Conservation (phyloP, 2,329 filamentous ascomycete species). For the Purpureocillium takamizusanense region DNA sequence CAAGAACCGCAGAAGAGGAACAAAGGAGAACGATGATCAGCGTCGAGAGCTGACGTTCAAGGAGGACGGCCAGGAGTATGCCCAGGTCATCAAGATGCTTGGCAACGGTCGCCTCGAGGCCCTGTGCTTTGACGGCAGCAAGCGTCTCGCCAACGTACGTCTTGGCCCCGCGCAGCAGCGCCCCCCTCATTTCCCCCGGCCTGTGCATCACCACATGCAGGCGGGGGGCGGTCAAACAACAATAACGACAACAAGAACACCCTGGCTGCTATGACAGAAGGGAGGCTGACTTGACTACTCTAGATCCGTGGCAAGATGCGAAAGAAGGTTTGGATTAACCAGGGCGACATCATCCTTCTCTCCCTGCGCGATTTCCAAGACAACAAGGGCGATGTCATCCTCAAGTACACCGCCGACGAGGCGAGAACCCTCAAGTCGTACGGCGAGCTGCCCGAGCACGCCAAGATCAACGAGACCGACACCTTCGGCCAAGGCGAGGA, state of each 20-base stretch:
- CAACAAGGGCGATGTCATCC: conserved; percentile 92
- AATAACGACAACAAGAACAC: no score
- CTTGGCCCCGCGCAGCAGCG: neutral
- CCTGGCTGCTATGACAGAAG: no score
- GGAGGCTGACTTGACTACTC: neutral
- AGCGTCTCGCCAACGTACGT: conserved; percentile 32
- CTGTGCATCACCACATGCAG: no score
- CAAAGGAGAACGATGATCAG: conserved; percentile 99
- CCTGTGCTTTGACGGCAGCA: conserved; percentile 79
- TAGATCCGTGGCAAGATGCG: conserved; percentile 79
- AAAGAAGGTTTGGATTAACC: conserved; percentile 99
- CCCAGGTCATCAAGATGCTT: conserved; percentile 71
- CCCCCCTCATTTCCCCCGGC: neutral
- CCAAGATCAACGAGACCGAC: conserved; percentile 99
- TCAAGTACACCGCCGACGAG: conserved; percentile 95
- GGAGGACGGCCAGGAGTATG: conserved; percentile 78
- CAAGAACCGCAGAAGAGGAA: conserved; percentile 96
- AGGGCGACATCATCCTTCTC: conserved; percentile 86
- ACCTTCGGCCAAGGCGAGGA: conserved; percentile 86
- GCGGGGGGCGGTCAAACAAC: no score
- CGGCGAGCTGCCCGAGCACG: conserved; percentile 91
- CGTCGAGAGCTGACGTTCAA: conserved; percentile 99
- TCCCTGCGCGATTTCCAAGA: conserved; percentile 89
- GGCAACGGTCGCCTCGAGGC: conserved; percentile 91
- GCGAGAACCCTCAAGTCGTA: conserved; percentile 92